phyloP scores from a whole-genome alignment of 768 basidiomycete species.

The Pleurotus cornucopiae region DNA sequence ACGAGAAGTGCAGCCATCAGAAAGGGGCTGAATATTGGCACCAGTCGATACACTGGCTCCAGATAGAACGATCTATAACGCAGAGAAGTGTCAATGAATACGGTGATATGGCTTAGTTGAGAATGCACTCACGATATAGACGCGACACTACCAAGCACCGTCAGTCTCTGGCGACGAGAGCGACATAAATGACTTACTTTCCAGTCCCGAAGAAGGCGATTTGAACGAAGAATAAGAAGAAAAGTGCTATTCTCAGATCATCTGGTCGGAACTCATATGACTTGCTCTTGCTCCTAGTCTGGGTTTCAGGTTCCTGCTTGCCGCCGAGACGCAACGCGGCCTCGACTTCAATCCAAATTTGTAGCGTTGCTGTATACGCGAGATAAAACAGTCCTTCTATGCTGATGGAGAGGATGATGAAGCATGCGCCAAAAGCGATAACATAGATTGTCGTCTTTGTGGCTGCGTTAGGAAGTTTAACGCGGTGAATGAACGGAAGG shows the following conservation, averaged over 20 bases:
- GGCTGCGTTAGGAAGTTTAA: conserved; percentile 30
- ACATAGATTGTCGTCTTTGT: conserved; percentile 61
- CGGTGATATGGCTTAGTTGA: no score
- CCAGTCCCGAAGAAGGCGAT: conserved; percentile 84
- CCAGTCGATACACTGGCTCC: conserved; percentile 82
- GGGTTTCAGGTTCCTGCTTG: conserved; percentile 4
- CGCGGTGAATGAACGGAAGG: conserved; percentile 42
- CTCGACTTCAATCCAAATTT: conserved; percentile 70
- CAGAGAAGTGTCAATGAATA: not conserved
- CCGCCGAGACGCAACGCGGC: conserved; percentile 16
- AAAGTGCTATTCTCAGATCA: conserved; percentile 70
- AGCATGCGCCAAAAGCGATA: conserved; percentile 70
- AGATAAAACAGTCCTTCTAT: conserved; percentile 79
- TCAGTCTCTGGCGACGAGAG: no score
- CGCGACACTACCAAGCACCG: conserved; percentile 49
- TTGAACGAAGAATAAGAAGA: conserved; percentile 85
- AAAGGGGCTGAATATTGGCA: conserved; percentile 84
- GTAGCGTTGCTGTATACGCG: conserved; percentile 59
- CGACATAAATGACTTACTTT: conserved; percentile 47
- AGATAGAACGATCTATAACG: conserved; percentile 70
- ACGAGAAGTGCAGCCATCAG: conserved; percentile 74
- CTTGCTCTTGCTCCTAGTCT: not conserved
- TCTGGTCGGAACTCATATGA: conserved; percentile 48
- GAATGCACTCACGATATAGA: conserved; percentile 82
- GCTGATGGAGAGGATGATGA: conserved; percentile 77